Percentiles rank a stretch among this genome's conserved stretches.
These are phyloP conservation scores for Angophora floribunda DNA, from an alignment of 345 rosid genomes.

Conservation along the genomic window DNA sequence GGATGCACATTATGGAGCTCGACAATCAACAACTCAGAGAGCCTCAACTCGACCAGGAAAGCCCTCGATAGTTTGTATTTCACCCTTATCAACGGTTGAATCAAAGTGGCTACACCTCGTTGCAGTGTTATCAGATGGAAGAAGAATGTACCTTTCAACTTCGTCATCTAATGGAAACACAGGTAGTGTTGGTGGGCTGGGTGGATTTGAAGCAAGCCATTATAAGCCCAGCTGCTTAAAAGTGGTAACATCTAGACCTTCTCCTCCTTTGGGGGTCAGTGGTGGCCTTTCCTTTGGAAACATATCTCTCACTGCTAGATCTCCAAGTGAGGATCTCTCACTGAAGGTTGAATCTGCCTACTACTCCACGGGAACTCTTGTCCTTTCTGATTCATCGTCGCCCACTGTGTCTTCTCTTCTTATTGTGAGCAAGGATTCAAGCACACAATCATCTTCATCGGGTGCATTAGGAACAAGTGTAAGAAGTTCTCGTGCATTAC, in stretches of 20 bases:
- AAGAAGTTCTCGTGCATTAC: conserved; percentile 72
- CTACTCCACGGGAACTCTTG: conserved; percentile 81
- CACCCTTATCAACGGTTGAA: conserved; percentile 83
- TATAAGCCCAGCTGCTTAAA: conserved; percentile 78
- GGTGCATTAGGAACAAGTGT: conserved; percentile 56
- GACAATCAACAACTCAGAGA: conserved; percentile 55
- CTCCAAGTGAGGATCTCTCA: conserved; percentile 72
- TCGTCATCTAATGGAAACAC: conserved; percentile 57
- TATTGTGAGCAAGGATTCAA: conserved; percentile 74
- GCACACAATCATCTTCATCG: conserved; percentile 53
- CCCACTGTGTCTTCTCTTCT: conserved; percentile 87
- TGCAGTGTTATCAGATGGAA: conserved; percentile 90
- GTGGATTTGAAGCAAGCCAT: conserved; percentile 47
- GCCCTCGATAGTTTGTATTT: conserved; percentile 77
- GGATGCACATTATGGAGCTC: conserved; percentile 63
- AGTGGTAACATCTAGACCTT: conserved; percentile 85
- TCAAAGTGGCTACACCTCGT: conserved; percentile 95
- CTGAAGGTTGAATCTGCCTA: conserved; percentile 82
- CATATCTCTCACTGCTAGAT: conserved; percentile 64
- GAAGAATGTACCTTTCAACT: conserved; percentile 93
- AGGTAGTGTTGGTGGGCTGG: conserved; percentile 49
- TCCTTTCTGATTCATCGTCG: conserved; percentile 91
- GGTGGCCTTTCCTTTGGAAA: conserved; percentile 89
- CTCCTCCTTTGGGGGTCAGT: conserved; percentile 88
- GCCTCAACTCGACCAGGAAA: conserved; percentile 43